These are phyloP conservation scores for Mortierella sp. DNA, from an alignment of 371 early-diverging fungal species.

Conservation along the genomic window DNA sequence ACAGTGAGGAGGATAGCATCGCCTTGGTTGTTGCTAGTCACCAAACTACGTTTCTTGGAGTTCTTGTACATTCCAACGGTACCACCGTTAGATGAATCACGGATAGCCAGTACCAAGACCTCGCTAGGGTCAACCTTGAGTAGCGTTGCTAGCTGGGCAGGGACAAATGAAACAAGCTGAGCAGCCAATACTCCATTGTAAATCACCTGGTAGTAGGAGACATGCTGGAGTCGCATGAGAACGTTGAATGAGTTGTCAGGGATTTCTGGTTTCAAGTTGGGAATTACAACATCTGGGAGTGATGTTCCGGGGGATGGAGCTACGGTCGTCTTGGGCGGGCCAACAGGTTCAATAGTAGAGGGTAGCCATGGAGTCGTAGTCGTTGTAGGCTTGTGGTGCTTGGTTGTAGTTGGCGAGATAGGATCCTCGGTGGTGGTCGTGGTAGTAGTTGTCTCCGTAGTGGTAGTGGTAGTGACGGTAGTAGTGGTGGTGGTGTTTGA, in stretches of 20 bases:
- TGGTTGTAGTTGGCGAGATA: conserved; percentile 10
- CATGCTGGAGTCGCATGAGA: conserved; percentile 39
- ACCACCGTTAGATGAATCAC: conserved; percentile 17
- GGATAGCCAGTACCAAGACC: conserved; percentile 45
- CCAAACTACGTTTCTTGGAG: conserved; percentile 25
- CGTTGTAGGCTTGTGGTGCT: conserved; percentile 15
- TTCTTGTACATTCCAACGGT: neutral
- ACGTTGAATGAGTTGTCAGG: conserved; percentile 40
- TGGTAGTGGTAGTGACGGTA: conserved; percentile 1
- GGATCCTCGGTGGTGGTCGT: conserved; percentile 12
- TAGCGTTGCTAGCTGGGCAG: conserved; percentile 31
- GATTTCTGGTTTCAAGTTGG: conserved; percentile 33
- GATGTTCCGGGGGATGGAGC: conserved; percentile 44
- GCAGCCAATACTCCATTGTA: conserved; percentile 47
- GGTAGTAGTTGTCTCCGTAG: neutral
- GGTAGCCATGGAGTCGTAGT: conserved; percentile 52
- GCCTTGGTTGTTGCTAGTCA: conserved; percentile 21
- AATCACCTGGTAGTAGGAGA: conserved; percentile 53
- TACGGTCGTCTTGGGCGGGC: conserved; percentile 25
- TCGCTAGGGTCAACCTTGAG: conserved; percentile 21
- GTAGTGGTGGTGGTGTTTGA: neutral
- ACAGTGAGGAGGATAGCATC: conserved; percentile 41
- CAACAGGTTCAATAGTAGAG: conserved; percentile 35
- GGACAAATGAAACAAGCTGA: conserved; percentile 49
- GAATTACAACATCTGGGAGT: conserved; percentile 48